Conservation (phyloP, 2,329 filamentous ascomycete genomes). For the Beauveria medogensis region DNA sequence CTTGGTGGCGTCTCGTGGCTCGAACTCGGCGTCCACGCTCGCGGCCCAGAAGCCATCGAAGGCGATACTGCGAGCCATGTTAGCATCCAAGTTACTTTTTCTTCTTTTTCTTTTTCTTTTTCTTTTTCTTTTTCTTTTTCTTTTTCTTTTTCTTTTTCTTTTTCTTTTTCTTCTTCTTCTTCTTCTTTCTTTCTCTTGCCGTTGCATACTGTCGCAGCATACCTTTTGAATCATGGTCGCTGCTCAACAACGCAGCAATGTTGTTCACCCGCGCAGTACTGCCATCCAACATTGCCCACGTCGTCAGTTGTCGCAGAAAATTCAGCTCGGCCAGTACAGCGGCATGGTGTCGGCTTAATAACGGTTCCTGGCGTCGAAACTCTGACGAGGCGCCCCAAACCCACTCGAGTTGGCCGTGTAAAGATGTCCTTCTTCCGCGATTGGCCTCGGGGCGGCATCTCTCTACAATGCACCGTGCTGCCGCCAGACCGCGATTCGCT, state of each 20-base stretch:
- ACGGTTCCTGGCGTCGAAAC: slow-evolving; percentile 20
- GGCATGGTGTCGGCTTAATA: slow-evolving; percentile 21
- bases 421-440: slow-evolving; percentile 13
- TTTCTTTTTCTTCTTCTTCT: no score
- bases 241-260: not conserved
- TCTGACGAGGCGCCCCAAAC: slow-evolving; percentile 17
- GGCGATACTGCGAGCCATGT: not conserved
- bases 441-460: slow-evolving; percentile 20
- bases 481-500: slow-evolving; percentile 19
- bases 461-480: slow-evolving; percentile 23
- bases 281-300: not conserved
- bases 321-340: slow-evolving; percentile 22
- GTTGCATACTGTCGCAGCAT: not conserved
- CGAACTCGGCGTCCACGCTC: not conserved
- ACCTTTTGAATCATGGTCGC: not conserved
- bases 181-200: no score
- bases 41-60: not conserved
- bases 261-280: not conserved
- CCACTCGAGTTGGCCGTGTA: slow-evolving; percentile 19
- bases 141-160: not conserved
- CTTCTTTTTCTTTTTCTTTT: not conserved
- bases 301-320: slow-evolving; percentile 15
- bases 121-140: no score
- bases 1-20: not conserved
- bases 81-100: not conserved